Evolutionary conservation across 2,329 filamentous ascomycete species (phyloP), one percentile per base, ranked within the genome.

Genomic region (Exophiala aquamarina): DNA sequence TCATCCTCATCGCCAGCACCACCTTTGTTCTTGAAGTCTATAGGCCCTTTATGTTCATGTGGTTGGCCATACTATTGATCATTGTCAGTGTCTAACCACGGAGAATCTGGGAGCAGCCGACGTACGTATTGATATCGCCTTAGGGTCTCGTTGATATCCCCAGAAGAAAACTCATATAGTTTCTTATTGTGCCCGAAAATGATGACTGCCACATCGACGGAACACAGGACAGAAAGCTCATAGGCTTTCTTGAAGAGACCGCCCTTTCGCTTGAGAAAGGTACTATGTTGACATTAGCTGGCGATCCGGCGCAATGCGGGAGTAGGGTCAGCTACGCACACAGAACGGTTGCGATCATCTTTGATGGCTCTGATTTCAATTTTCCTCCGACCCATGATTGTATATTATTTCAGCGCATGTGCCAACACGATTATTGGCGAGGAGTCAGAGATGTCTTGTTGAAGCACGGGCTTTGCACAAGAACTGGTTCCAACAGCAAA

Each of bases 351-450:
- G 64, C 91, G 84, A 72, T 96, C 91, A 83, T 96, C 91, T 73
- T 95, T 96, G 79, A 97, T 97, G 61, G 92, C 89, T 75, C 96
- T 96, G 78, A 98, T 97, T 77, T 97, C 93, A 68, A 98, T 98
- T 83, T 98, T 98, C 80, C 93, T 84, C 71, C 93, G 86, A 70
- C 93, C 93, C 93, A 98, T 98, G 44, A 54, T 72, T 64, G 31
- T 38, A 49, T 42, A 49, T 29, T 34, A 38, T 8, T 14, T 43
- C 40, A 26, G 47, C 46, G 52, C 47, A 40, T 40, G 39, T 42
- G 39, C 19, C 15, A 43, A 15, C 35, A 18, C 35, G 4, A 19
- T 4, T n/a, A n/a, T n/a, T n/a, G n/a, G n/a, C n/a, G n/a, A n/a
- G n/a, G n/a, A n/a, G n/a, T n/a, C n/a, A n/a, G n/a, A n/a, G n/a